These are phyloP conservation scores for Hapsidospora chrysogenum DNA, from an alignment of 495 filamentous ascomycete genomes.

Conservation along the genomic window DNA sequence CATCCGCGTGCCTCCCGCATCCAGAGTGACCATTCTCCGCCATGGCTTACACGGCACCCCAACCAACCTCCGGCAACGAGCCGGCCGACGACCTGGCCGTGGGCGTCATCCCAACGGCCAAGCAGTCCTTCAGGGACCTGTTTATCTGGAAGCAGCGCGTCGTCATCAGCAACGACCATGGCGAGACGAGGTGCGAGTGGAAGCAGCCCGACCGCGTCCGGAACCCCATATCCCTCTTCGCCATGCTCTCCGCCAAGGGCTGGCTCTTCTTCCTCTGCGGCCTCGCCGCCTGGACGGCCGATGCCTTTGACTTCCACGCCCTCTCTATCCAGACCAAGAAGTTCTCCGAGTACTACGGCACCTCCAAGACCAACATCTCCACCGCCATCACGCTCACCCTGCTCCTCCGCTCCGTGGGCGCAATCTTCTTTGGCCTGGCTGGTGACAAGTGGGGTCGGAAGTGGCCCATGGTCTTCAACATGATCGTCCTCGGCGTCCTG, in stretches of 20 bases:
- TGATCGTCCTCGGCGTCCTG: slow-evolving; percentile 42
- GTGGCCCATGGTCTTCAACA: slow-evolving; percentile 64
- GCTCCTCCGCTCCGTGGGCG: slow-evolving; percentile 52
- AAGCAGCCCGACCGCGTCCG: slow-evolving; percentile 35
- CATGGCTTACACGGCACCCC: too few species aligned
- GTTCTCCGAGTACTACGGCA: slow-evolving; percentile 46
- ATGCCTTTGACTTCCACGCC: slow-evolving; percentile 66
- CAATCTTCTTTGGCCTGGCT: slow-evolving; percentile 52
- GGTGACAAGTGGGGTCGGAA: slow-evolving; percentile 64
- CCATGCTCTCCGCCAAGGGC: slow-evolving; percentile 32
- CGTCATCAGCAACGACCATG: slow-evolving; percentile 40
- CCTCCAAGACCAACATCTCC: slow-evolving; percentile 48
- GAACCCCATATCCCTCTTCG: slow-evolving; percentile 45
- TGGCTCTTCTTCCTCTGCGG: slow-evolving; percentile 53
- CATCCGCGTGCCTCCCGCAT: too few species aligned
- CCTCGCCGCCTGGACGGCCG: slow-evolving; percentile 47
- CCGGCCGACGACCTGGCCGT: slow-evolving; percentile 40
- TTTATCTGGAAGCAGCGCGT: slow-evolving; percentile 53
- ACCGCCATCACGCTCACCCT: slow-evolving; percentile 62
- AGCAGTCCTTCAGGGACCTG: slow-evolving; percentile 42
- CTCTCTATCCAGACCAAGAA: slow-evolving; percentile 55
- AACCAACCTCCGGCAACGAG: slow-evolving; percentile 20
- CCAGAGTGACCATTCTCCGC: too few species aligned
- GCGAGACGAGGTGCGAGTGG: slow-evolving; percentile 41
- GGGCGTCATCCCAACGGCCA: slow-evolving; percentile 39